Evolutionary conservation across 495 filamentous ascomycete genomes (phyloP).

Genomic region (Neurospora terricola): DNA sequence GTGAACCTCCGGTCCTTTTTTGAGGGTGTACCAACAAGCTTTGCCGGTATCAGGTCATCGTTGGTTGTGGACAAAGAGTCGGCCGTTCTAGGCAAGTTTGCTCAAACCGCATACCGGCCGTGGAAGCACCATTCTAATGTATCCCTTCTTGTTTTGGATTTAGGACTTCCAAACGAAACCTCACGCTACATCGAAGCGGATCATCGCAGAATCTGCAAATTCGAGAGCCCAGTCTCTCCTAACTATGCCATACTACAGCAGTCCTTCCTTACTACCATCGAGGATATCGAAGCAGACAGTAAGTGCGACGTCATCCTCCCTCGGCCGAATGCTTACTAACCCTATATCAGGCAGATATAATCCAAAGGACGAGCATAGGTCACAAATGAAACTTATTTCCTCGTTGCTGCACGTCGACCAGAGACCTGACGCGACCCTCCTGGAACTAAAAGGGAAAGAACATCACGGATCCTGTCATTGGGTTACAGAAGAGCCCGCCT

Average conservation of each 20-base stretch:
- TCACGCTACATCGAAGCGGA: constrained; percentile 31
- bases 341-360: no score
- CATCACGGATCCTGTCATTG: constrained; percentile 17
- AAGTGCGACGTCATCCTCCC: background rate
- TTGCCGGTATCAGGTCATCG: constrained; percentile 18
- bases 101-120: background rate
- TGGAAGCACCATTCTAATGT: no score
- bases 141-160: no score
- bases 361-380: constrained; percentile 1
- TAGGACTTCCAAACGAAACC: constrained; percentile 30
- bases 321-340: background rate
- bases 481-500: constrained; percentile 6
- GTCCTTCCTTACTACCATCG: constrained; percentile 11
- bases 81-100: constrained; percentile 17
- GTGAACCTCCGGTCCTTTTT: constrained; percentile 38
- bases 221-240: constrained; percentile 9
- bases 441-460: constrained; percentile 8
- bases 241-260: constrained; percentile 15
- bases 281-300: constrained; percentile 12
- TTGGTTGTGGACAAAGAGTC: constrained; percentile 37
- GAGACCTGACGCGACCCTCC: background rate
- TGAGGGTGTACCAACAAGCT: constrained; percentile 26
- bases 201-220: constrained; percentile 26
- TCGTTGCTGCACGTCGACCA: constrained; percentile 1
- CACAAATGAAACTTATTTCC: constrained; percentile 3